These are phyloP conservation scores for Sordariomycetes sp. DNA, from an alignment of 2,329 filamentous ascomycete genomes.

Conservation along the genomic window DNA sequence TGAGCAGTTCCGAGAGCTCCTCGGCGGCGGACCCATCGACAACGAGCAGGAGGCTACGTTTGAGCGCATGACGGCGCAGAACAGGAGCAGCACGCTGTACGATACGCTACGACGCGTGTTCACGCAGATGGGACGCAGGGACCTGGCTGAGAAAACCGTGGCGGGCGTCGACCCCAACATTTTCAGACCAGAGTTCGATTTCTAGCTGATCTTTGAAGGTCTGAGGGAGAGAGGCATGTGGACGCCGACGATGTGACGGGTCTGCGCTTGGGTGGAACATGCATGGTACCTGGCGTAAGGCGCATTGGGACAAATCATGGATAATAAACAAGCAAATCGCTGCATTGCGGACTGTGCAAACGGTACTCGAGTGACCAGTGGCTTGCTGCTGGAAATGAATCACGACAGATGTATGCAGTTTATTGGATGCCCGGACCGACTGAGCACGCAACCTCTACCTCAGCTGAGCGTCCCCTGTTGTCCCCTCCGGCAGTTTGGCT, in stretches of 20 bases:
- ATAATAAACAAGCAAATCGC: too few species aligned
- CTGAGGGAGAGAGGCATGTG: not conserved
- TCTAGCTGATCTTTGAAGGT: slow-evolving; percentile 35
- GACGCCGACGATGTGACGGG: not conserved
- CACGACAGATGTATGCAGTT: too few species aligned
- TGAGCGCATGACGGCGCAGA: slow-evolving; percentile 85
- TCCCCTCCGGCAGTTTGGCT: too few species aligned
- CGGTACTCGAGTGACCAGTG: too few species aligned
- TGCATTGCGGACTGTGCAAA: too few species aligned
- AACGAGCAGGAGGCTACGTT: slow-evolving; percentile 76
- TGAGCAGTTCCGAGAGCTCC: slow-evolving; percentile 73
- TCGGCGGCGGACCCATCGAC: slow-evolving; percentile 40
- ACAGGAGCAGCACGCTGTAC: slow-evolving; percentile 92
- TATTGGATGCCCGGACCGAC: too few species aligned
- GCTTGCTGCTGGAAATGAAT: too few species aligned
- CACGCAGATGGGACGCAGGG: slow-evolving; percentile 83
- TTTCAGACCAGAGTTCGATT: slow-evolving; percentile 87
- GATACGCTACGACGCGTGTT: slow-evolving; percentile 94
- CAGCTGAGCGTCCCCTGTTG: too few species aligned
- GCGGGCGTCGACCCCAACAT: slow-evolving; percentile 83
- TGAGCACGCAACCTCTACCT: too few species aligned
- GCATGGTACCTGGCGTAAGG: too few species aligned
- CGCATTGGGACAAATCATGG: too few species aligned
- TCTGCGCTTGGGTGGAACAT: too few species aligned
- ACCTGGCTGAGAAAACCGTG: slow-evolving; percentile 80